Evolutionary conservation across 257 asterid genomes (phyloP), one percentile per base, ranked within the genome.

Genomic region (Plantago major): DNA sequence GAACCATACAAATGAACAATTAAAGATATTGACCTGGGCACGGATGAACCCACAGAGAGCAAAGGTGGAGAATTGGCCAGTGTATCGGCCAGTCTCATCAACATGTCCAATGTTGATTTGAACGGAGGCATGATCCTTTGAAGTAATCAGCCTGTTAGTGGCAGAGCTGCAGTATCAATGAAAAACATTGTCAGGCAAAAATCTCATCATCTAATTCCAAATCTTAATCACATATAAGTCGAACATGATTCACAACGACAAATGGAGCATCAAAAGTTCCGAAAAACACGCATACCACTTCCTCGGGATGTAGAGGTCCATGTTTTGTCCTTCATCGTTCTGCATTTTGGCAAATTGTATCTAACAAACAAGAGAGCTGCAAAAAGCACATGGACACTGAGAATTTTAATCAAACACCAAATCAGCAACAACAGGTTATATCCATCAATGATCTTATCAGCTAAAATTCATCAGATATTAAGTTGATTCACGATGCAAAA

Each of bases 11-110:
- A n/a, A n/a, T n/a, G n/a, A n/a, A n/a, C n/a, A 9, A 0, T 26
- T 42, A 2, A n/a, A 11, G 0, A 19, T 30, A 9, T 33, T 42
- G 43, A 77, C 95, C 89, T 84, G 97, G 6, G 97, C 95, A 18
- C 96, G 97, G 58, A 90, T 74, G 74, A 74, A 90, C 11, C 96
- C 97, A n/a, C 96, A 90, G 4, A 90, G 88, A 40, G 97, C 95
- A 60, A 84, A 90, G 1, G 97, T 87, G 4, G 97, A 64, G 67
- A 70, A 81, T 42, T 57, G 75, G 11, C 92, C 90, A 1, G 81
- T 85, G 72, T 87, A 87, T 0, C 78, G 10, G 13, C 97, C 97
- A 42, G 53, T 68, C 76, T 83, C 96, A 63, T 90, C 95, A 80
- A 89, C 58, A 73, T 89, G 97, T 0, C 94, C 95, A 10, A 89